Base-by-base conservation (phyloP, 352 stramenopile species). In the Phytophthora pinifolia region DNA sequence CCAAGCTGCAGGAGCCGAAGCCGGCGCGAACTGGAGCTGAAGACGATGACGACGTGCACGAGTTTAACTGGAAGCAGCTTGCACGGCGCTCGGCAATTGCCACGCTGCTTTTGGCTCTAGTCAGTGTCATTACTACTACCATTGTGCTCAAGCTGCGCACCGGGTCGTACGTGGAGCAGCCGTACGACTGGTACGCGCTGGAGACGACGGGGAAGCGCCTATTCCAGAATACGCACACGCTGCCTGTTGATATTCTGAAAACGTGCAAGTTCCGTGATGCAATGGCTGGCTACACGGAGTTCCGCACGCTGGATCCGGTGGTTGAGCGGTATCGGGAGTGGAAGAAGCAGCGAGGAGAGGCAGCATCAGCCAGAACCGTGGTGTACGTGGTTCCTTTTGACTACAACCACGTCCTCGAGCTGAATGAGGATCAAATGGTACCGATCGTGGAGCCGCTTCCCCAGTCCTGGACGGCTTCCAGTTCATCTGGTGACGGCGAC, bases 161-260 rank as follows among this genome's bases (percentile, higher is more conserved):
- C 0, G 74, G 76, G 1, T 67, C 69, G 4, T 76, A 66, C 34
- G 22, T 74, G 33, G 59, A 83, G 58, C 64, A 83, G 34, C 65
- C 70, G 13, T 87, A 87, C 46, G 70, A 81, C 36, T 87, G 76
- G 76, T 85, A 87, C 47, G 76, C 74, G 27, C 34, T 87, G 9
- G 52, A 59, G 34, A 65, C 47, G 14, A 79, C 74, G 2, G 76
- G 76, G 13, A 61, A 65, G 38, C 66, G 76, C 7, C 37, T 81
- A 29, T 79, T 67, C 33, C 56, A 61, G 10, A 29, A 65, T 4
- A 59, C 32, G 9, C 44, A 76, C 20, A n/a, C 18, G 0, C 27
- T 83, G 9, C 74, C 72, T 0, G 43, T 25, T 1, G 46, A 65
- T 25, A 79, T 87, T 14, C 52, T 80, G 29, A 43, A 63, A 2